Evolutionary conservation across 2,329 filamentous ascomycete species (phyloP), one percentile per base, ranked within the genome.

Genomic region (Alternaria viburni): DNA sequence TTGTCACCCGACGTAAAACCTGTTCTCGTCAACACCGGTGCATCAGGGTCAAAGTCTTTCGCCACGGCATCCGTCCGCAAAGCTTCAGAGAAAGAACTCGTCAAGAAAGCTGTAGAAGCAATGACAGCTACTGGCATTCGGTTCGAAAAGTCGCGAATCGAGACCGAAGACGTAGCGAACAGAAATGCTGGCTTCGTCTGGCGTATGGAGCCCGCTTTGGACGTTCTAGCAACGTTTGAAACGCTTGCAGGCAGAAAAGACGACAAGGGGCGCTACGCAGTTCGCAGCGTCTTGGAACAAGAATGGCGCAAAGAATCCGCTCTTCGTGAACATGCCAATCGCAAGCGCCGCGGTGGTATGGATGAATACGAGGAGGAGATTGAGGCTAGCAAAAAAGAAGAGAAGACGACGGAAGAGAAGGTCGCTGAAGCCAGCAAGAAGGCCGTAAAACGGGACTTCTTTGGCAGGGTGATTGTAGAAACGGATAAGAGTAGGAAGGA

Each of bases 151-250:
- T 91, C 91, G 12, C 89, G 90, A 71, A 87, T 98, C 46, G 93
- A 97, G 74, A 85, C 85, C 12, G 90, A 92, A 36, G 86, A 86
- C 8, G 79, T 85, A 6, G 72, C 72, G 10, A 76, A 74, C 19
- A 70, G 74, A 13, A 79, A 74, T 61, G 86, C 88, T 32, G 89
- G 87, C 69, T 98, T 90, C 86, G 90, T 97, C 9, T 98, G 97
- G 80, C 89, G 96, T 57, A 94, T 99, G 92, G 95, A 98, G 75
- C 96, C 96, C 86, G 84, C 88, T 1, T 85, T 99, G n/a, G 96
- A 99, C 79, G 84, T 87, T 9, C 85, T 98, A 0, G 86, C 91
- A 1, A 86, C 87, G 0, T 98, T 92, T 71, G 89, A 92, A 69
- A 93, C 93, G 0, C 87, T 88, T 5, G 81, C 76, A 3, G 75